Evolutionary conservation across 768 basidiomycete species (phyloP), one percentile per base, ranked within the genome.

Genomic region (Kondoa subrosea): DNA sequence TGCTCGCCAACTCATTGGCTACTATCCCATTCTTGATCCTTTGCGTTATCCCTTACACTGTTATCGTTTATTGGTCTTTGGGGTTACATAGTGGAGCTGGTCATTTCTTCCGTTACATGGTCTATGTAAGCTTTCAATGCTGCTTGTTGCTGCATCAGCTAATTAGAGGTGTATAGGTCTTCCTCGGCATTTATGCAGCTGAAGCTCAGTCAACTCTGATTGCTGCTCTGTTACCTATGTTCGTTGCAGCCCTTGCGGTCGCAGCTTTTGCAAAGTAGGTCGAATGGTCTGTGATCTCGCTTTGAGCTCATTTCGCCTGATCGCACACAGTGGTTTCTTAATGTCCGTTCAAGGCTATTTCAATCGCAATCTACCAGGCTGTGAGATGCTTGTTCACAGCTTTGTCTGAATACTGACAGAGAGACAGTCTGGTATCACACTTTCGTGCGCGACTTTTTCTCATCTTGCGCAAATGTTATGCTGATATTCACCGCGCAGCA

Each of bases 181-280:
- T 8, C 8, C 40, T 8, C 8, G 21, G 40, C 40, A 50, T 8
- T 8, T 50, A 8, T 21, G 40, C 8, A 50, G 40, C 12, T 50
- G 40, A 50, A 50, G 40, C 40, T 50, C 21, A 21, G 56, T 59
- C 21, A 65, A 64, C 30, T 62, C 60, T 80, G 17, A 40, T 66
- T 26, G 32, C 33, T 4, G 31, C 82, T 0, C 66, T 81, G 12
- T 67, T 85, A 1, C 84, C 84, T 0, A 80, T 84, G 30, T 85
- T 85, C 67, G 83, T 85, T 21, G 83, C 83, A 0, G 81, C 84
- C 2, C 77, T 85, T 3, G 84, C 84, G 0, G 78, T 85, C 4
- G 77, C 79, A 15, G 78, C 80, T 4, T 84, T 83, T 71, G 71
- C 71, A 0, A 77, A 76, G 57, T 76, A 76, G 0, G 82, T 84